Conservation (phyloP, 371 early-diverging fungal genomes). For the Actinomucor elegans region DNA sequence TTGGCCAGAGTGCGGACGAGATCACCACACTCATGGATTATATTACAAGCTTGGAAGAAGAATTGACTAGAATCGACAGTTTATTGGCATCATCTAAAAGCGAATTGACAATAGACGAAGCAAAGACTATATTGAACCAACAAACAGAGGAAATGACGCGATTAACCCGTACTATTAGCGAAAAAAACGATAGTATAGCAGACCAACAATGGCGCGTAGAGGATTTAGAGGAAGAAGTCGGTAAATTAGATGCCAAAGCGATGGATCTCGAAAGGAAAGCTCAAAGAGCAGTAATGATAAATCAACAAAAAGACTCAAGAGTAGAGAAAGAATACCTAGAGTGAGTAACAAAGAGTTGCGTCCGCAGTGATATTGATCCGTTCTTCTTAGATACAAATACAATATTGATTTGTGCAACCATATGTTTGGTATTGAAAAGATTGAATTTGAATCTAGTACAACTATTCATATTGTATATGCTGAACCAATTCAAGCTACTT, state of each 20-base stretch:
- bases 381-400: not conserved
- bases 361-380: not conserved
- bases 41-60: not conserved
- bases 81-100: not conserved
- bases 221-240: slow-evolving; percentile 3
- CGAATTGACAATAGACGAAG: slow-evolving; percentile 12
- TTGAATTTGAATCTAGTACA: slow-evolving; percentile 5
- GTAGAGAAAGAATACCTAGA: slow-evolving; percentile 4
- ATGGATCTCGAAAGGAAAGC: not conserved
- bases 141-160: not conserved
- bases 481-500: not conserved
- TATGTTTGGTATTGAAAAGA: slow-evolving; percentile 2
- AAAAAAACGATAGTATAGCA: slow-evolving; percentile 5
- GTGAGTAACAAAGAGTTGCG: not conserved
- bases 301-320: not conserved
- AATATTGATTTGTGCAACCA: not conserved
- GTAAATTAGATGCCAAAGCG: not conserved
- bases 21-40: not conserved
- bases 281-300: not conserved
- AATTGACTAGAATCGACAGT: slow-evolving; percentile 1
- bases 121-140: not conserved
- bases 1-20: not conserved
- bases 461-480: not conserved
- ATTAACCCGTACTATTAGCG: not conserved
- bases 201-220: slow-evolving; percentile 8